Conservation (phyloP, 306 rosid species). For the Prunus kanzakura region DNA sequence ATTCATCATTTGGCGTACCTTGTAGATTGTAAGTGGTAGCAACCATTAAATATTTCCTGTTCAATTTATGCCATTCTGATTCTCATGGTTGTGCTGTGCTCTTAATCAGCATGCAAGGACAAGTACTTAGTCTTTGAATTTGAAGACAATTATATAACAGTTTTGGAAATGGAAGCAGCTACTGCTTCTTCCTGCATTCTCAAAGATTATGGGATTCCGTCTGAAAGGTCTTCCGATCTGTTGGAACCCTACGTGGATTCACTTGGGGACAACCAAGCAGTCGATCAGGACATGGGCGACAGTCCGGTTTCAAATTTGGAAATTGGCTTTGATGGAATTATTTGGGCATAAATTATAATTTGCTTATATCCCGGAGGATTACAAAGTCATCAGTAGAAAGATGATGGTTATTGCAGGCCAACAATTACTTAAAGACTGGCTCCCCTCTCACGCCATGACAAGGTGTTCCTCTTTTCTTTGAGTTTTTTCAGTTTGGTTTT, state of each 20-base stretch:
- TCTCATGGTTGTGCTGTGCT: conserved; percentile 27
- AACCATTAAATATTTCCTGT: conserved; percentile 7
- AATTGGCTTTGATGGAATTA: conserved; percentile 68
- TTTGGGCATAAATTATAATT: conserved; percentile 50
- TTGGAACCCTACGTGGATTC: conserved; percentile 64
- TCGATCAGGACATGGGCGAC: conserved; percentile 48
- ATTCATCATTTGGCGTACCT: conserved; percentile 90
- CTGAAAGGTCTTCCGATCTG: conserved; percentile 82
- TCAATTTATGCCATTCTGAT: neutral
- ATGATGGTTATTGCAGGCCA: neutral
- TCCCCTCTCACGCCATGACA: neutral
- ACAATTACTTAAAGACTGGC: neutral
- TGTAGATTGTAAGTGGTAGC: conserved; percentile 64
- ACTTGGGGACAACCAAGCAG: conserved; percentile 35
- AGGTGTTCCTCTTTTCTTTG: neutral
- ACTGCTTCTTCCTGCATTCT: conserved; percentile 70
- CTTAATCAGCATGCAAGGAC: conserved; percentile 72
- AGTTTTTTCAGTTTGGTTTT: neutral
- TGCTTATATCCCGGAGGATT: neutral
- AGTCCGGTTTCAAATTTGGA: conserved; percentile 74
- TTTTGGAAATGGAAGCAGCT: conserved; percentile 74
- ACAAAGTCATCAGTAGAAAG: conserved; percentile 1
- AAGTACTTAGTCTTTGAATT: conserved; percentile 76
- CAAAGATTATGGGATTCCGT: conserved; percentile 78
- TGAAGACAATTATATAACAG: conserved; percentile 76